Percentiles rank a stretch among this genome's conserved stretches.
phyloP scores from a whole-genome alignment of 345 rosid species.

The Conringia planisiliqua region DNA sequence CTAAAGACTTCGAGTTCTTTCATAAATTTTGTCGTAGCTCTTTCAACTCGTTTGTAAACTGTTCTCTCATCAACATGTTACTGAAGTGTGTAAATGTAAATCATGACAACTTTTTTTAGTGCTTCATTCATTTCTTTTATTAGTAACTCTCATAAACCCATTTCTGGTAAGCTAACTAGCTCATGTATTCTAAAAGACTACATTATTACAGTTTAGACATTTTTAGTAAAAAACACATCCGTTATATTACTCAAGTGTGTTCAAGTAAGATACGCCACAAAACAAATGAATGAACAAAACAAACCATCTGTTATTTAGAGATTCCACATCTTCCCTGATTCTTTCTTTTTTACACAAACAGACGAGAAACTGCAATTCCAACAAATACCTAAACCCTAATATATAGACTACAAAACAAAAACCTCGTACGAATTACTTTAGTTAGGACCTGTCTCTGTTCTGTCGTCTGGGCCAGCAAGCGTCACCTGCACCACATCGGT shows the following conservation, averaged over 20 bases:
- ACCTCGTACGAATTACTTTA: slow-evolving; percentile 16
- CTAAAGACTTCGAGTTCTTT: no score
- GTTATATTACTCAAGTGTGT: background rate
- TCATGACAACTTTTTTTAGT: no score
- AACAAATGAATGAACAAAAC: slow-evolving; percentile 10
- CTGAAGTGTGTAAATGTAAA: background rate
- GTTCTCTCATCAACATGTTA: background rate
- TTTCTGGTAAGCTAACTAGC: background rate
- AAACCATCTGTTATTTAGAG: slow-evolving; percentile 14
- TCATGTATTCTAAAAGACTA: background rate
- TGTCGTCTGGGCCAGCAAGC: slow-evolving; percentile 39
- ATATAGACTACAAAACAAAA: slow-evolving; percentile 25
- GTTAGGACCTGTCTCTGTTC: slow-evolving; percentile 27
- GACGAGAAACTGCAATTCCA: slow-evolving; percentile 3
- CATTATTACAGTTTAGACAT: background rate
- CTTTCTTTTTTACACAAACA: slow-evolving; percentile 24
- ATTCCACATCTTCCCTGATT: slow-evolving; percentile 13
- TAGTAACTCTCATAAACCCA: background rate
- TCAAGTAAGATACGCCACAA: slow-evolving; percentile 7
- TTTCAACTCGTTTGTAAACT: no score
- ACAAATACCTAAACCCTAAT: slow-evolving; percentile 19
- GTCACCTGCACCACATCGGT: slow-evolving; percentile 24
- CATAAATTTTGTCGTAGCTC: no score
- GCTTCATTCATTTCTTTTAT: no score
- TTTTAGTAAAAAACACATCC: background rate